Base-by-base conservation (phyloP, 805 yeast genomes). In the Barnettozyma salicaria region DNA sequence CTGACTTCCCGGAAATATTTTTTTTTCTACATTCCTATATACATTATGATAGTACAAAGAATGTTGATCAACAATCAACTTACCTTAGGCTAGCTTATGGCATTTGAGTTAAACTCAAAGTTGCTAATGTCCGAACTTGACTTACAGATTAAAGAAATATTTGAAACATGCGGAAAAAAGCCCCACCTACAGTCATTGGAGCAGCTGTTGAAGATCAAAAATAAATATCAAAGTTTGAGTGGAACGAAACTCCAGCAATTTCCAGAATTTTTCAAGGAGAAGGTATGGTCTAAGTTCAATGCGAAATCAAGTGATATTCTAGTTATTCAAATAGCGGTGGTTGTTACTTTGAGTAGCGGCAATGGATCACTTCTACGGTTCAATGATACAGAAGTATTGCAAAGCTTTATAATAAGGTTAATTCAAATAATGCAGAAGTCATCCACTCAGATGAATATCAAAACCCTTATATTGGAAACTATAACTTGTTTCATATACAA, bases 371-470 rank as follows among this genome's bases (percentile, higher is more conserved):
- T 27, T 12, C 22, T 45, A 6, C 13, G 13, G 6, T 34, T 35
- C 16, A 31, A 35, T 6, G 39, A 32, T 7, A 7, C 18, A 6
- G 48, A 36, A 1, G 27, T 32, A 12, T 17, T 48, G 1, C 43
- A 36, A 18, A 19, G 13, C 7, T 31, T 45, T 4, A 9, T 48
- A 4, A 24, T 43, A 8, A 34, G 56, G 19, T 14, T 47, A 16
- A 27, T 44, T 7, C 56, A 50, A 34, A 31, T 47, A 19, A 36
- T 36, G 18, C 40, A 45, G 19, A 40, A 43, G 20, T 34, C 33
- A 6, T 34, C 37, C 17, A 28, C 47, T 1, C 6, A 33, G 6
- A 6, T 16, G 2, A 7, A 14, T 2, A 30, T 26, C 17, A 46
- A 41, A 27, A n/a, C 29, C 3, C 6, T 32, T 4, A 32, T 43